Evolutionary conservation across 768 basidiomycete species (phyloP).

Genomic region (Cystobasidium onofrii): DNA sequence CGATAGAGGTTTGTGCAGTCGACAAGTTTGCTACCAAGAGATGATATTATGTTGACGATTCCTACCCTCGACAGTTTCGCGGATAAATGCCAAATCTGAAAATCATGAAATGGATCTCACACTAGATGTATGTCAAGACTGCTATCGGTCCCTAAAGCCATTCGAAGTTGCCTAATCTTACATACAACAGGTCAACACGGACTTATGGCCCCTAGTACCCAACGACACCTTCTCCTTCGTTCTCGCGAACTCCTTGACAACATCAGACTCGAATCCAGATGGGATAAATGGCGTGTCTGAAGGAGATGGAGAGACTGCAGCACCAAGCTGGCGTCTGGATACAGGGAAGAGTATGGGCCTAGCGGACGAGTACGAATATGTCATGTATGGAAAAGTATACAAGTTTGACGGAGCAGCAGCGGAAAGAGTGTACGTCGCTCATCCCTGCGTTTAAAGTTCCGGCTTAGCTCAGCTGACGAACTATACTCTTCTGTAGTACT

Average conservation of each 20-base stretch:
- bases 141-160: neutral
- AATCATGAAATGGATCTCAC: conserved; percentile 88
- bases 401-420: conserved; percentile 81
- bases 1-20: conserved; percentile 64
- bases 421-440: conserved; percentile 67
- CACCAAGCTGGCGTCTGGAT: conserved; percentile 60
- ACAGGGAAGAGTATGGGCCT: conserved; percentile 64
- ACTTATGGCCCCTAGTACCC: conserved; percentile 66
- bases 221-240: conserved; percentile 74
- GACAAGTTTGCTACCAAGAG: too few species aligned
- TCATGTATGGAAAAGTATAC: conserved; percentile 82
- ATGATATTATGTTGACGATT: neutral
- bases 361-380: conserved; percentile 95
- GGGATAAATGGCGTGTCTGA: conserved; percentile 48
- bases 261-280: conserved; percentile 48
- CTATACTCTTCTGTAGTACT: conserved; percentile 53
- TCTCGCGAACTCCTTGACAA: conserved; percentile 67
- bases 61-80: conserved; percentile 62
- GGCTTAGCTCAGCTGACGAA: neutral
- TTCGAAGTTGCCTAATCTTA: neutral
- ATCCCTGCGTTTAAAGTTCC: neutral
- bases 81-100: conserved; percentile 78
- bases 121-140: conserved; percentile 60
- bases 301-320: conserved; percentile 51
- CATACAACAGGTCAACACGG: conserved; percentile 56